Percentiles rank a stretch among this genome's conserved stretches.
Evolutionary conservation across 179 eudicot species (phyloP).

Genomic region (Actinidia polygama): DNA sequence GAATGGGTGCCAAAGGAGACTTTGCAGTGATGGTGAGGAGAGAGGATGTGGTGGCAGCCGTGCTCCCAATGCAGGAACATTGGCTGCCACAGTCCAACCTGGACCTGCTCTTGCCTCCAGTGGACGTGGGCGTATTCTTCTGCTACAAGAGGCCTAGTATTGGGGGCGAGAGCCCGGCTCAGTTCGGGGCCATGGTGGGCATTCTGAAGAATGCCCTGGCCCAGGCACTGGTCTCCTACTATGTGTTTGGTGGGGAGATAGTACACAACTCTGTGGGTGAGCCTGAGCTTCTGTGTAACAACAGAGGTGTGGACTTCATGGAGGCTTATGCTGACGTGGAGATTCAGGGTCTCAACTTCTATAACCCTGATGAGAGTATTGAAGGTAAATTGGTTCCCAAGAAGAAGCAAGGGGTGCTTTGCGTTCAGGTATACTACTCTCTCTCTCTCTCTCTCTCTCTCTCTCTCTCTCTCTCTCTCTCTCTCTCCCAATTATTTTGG

Average conservation of each 20-base stretch:
- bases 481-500: too few relatives aligned
- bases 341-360: conserved; percentile 28
- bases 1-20: conserved; percentile 17
- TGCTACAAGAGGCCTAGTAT: conserved; percentile 27
- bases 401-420: conserved; percentile 31
- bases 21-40: conserved; percentile 23
- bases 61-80: conserved; percentile 21
- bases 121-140: conserved; percentile 30
- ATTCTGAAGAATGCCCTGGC: conserved; percentile 32
- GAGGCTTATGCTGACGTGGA: conserved; percentile 34
- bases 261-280: conserved; percentile 33
- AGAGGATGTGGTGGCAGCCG: conserved; percentile 30
- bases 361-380: conserved; percentile 33
- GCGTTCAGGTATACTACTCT: neutral
- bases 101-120: conserved; percentile 30
- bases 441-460: too few relatives aligned
- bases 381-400: conserved; percentile 34
- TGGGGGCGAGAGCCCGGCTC: neutral
- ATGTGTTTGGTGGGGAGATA: conserved; percentile 32
- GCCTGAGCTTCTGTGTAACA: conserved; percentile 37
- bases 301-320: conserved; percentile 32
- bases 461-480: too few relatives aligned
- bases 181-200: neutral
- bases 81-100: conserved; percentile 37
- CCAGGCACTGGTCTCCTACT: conserved; percentile 25